Conservation (phyloP, 164 flowering plant genomes). For the Umbellularia californica region DNA sequence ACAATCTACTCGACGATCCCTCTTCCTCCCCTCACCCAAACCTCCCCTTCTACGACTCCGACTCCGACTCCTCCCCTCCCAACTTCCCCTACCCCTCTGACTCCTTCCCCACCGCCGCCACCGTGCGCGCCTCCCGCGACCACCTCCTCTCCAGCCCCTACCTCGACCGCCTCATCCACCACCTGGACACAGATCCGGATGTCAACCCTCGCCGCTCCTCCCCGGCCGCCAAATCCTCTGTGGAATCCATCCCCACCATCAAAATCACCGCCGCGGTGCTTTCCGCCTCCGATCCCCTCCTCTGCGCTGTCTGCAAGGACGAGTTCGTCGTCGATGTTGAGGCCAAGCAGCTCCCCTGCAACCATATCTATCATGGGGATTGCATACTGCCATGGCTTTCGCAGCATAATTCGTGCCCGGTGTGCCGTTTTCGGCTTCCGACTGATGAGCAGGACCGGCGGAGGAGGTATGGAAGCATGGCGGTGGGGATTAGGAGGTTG, state of each 20-base stretch:
- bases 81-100: constrained; percentile 6
- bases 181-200: constrained; percentile 22
- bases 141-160: constrained; percentile 23
- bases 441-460: constrained; percentile 19
- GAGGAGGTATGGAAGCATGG: constrained; percentile 5
- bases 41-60: constrained; percentile 1
- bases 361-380: constrained; percentile 54
- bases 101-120: background rate
- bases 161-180: constrained; percentile 45
- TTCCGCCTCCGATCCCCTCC: constrained; percentile 16
- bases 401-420: constrained; percentile 55
- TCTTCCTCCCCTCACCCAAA: constrained; percentile 11
- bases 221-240: constrained; percentile 35
- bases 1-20: background rate
- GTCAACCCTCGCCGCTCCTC: constrained; percentile 10
- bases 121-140: background rate
- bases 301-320: constrained; percentile 68
- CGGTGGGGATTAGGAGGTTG: constrained; percentile 30
- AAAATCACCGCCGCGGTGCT: constrained; percentile 28
- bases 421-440: constrained; percentile 47
- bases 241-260: constrained; percentile 41
- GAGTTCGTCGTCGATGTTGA: constrained; percentile 38
- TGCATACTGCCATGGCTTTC: constrained; percentile 72
- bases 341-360: constrained; percentile 63
- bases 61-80: constrained; percentile 5